Conservation (phyloP, 257 asterid species). For the Verbascum thapsus region DNA sequence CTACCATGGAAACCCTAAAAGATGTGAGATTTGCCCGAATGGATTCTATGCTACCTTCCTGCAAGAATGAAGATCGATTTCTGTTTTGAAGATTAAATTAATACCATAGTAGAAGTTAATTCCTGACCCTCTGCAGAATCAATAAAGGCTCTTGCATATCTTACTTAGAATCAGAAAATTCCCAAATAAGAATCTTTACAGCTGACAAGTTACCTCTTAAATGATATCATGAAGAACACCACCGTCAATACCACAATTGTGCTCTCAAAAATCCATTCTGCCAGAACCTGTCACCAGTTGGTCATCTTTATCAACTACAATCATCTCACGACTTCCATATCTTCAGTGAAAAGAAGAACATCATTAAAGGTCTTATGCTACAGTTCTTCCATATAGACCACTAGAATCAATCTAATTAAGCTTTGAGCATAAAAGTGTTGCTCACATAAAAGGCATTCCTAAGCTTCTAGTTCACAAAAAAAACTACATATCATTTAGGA, state of each 20-base stretch:
- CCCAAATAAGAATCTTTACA: not conserved
- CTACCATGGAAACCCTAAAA: constrained; percentile 84
- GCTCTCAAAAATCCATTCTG: constrained; percentile 65
- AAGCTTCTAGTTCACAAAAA: not conserved
- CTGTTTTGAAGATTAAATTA: constrained; percentile 59
- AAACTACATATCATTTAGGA: not conserved
- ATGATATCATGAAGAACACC: constrained; percentile 42
- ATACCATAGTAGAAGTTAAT: constrained; percentile 29
- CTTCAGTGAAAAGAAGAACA: constrained; percentile 5
- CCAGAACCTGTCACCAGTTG: constrained; percentile 61
- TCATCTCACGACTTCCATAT: constrained; percentile 17
- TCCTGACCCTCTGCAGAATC: constrained; percentile 19
- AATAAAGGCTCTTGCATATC: constrained; percentile 23
- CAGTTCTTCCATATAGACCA: constrained; percentile 16
- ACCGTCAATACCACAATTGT: constrained; percentile 45
- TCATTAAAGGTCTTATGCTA: not conserved
- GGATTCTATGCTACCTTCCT: constrained; percentile 51
- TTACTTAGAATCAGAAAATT: not conserved
- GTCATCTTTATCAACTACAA: constrained; percentile 20
- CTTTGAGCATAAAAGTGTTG: constrained; percentile 1
- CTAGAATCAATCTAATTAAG: not conserved
- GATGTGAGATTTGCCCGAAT: constrained; percentile 63
- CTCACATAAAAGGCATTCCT: not conserved
- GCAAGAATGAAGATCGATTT: constrained; percentile 51
- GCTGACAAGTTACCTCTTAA: constrained; percentile 50